A percentile compares a stretch with the other conserved stretches of the same genome.
These are phyloP conservation scores for Boletus rubroflammeus DNA, from an alignment of 768 basidiomycete genomes.

Conservation along the genomic window DNA sequence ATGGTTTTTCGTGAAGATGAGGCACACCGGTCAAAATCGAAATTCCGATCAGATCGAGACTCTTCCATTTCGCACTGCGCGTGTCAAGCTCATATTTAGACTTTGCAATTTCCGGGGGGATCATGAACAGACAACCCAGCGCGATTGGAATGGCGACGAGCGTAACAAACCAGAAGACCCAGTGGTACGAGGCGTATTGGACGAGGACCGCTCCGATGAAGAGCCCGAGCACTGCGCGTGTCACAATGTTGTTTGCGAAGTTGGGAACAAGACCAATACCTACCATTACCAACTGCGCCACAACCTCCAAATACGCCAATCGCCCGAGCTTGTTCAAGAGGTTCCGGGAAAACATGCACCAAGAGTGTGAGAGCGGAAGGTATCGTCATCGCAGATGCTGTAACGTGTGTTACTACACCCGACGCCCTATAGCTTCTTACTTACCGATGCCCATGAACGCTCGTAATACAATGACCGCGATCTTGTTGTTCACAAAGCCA, in stretches of 20 bases:
- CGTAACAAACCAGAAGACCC: conserved; percentile 51
- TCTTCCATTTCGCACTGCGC: conserved; percentile 22
- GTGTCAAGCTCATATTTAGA: not conserved
- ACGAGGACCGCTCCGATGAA: conserved; percentile 44
- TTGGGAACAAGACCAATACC: not conserved
- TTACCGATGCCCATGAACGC: conserved; percentile 48
- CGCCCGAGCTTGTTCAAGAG: conserved; percentile 43
- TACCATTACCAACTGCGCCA: conserved; percentile 45
- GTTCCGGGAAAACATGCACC: conserved; percentile 48
- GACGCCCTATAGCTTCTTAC: not conserved
- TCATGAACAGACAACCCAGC: conserved; percentile 30
- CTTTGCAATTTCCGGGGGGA: conserved; percentile 27
- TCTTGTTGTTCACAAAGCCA: conserved; percentile 45
- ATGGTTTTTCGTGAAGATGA: not conserved
- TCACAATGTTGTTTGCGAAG: not conserved
- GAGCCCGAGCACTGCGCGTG: conserved; percentile 35
- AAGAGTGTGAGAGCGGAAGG: conserved; percentile 49
- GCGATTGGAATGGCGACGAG: conserved; percentile 37
- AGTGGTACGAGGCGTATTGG: conserved; percentile 39
- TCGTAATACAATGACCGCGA: conserved; percentile 47
- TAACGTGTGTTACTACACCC: conserved; percentile 1
- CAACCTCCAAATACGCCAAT: conserved; percentile 46
- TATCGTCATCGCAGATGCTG: conserved; percentile 49
- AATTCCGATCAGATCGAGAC: conserved; percentile 39
- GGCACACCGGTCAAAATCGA: conserved; percentile 33